Conservation (phyloP, 1,139 yeast species). For the Yamadazyma epiphylla region DNA sequence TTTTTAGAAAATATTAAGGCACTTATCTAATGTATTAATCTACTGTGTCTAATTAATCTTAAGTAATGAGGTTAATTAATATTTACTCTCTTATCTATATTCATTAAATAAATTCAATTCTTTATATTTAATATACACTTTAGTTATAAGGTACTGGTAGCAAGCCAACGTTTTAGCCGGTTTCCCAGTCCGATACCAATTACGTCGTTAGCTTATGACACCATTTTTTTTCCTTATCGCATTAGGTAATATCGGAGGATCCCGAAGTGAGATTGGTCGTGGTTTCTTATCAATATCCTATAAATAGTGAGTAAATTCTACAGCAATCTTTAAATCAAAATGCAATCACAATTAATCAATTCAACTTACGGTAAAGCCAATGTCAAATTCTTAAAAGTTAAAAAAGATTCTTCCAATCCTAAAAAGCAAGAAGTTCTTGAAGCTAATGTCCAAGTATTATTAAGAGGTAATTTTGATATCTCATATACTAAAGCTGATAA, state of each 20-base stretch:
- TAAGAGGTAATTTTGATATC: slow-evolving; percentile 72
- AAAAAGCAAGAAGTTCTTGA: slow-evolving; percentile 76
- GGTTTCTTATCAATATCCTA: slow-evolving; percentile 5
- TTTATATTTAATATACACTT: too few relatives aligned
- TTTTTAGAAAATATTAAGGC: too few relatives aligned
- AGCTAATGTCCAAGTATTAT: slow-evolving; percentile 71
- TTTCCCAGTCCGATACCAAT: too few relatives aligned
- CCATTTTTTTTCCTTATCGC: too few relatives aligned
- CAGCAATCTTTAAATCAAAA: slow-evolving; percentile 1
- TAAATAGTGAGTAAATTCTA: slow-evolving; percentile 4
- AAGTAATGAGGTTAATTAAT: too few relatives aligned
- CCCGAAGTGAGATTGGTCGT: slow-evolving; percentile 2
- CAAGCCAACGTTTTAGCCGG: too few relatives aligned
- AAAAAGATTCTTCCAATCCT: slow-evolving; percentile 68
- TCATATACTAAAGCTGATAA: slow-evolving; percentile 89
- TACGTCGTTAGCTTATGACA: too few relatives aligned
- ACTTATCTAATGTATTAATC: too few relatives aligned
- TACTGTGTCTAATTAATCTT: too few relatives aligned
- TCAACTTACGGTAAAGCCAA: slow-evolving; percentile 88
- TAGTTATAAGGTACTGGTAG: too few relatives aligned
- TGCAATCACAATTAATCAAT: slow-evolving; percentile 23
- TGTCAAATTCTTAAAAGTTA: slow-evolving; percentile 86
- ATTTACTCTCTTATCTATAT: too few relatives aligned
- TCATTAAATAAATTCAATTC: too few relatives aligned
- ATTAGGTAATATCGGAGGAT: slow-evolving; percentile 5